A percentile compares a stretch with the other conserved stretches of the same genome.
These are phyloP conservation scores for Trichosanthes cucumerina DNA, from an alignment of 306 rosid genomes.

Conservation along the genomic window DNA sequence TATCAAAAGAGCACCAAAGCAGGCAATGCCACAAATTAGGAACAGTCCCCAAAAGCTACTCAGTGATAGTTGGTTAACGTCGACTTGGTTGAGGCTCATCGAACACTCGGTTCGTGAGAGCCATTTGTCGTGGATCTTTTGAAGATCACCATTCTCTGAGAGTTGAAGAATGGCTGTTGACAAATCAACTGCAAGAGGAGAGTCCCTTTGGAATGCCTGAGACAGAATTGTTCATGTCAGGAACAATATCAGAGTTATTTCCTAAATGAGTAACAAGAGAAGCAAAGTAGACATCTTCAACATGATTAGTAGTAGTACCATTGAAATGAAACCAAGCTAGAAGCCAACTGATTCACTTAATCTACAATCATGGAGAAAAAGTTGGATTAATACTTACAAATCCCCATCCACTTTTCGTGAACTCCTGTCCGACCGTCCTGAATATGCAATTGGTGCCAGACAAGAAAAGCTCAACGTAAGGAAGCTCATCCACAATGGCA, in stretches of 20 bases:
- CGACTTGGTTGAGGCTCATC: constrained; percentile 16
- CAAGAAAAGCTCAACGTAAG: constrained; percentile 62
- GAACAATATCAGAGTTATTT: not conserved
- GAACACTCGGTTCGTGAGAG: constrained; percentile 29
- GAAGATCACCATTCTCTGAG: constrained; percentile 71
- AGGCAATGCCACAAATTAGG: constrained; percentile 47
- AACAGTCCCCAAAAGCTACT: constrained; percentile 86
- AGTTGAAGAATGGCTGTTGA: constrained; percentile 92
- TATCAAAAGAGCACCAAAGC: constrained; percentile 35
- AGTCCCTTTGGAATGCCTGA: constrained; percentile 87
- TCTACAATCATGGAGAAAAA: not conserved
- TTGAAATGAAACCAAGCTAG: not conserved
- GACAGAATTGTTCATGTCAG: constrained; percentile 5
- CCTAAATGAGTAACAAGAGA: not conserved
- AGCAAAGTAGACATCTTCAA: not conserved
- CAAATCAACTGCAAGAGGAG: constrained; percentile 76
- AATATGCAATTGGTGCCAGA: constrained; percentile 34
- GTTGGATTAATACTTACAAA: constrained; percentile 46
- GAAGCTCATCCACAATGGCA: constrained; percentile 81
- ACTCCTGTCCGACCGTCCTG: constrained; percentile 76
- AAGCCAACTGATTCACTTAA: not conserved
- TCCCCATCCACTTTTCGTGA: constrained; percentile 89
- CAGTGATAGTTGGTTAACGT: constrained; percentile 39
- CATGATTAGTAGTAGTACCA: not conserved
- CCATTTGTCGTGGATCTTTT: constrained; percentile 76